Percentiles rank a stretch among this genome's conserved stretches.
phyloP scores from a whole-genome alignment of 2,329 filamentous ascomycete genomes.

The Claviceps sp. region DNA sequence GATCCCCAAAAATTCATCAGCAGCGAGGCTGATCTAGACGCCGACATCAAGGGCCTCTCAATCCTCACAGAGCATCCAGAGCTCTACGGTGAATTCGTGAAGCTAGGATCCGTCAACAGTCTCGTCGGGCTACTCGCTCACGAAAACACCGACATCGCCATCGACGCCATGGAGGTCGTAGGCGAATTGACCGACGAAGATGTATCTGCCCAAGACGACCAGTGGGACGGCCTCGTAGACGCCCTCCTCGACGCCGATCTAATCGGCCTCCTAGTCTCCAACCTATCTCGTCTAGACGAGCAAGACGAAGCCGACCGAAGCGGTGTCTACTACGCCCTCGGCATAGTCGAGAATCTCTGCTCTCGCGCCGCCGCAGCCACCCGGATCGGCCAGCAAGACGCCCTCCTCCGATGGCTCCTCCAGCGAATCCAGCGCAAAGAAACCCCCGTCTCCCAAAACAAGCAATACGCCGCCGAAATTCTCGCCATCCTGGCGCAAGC shows the following conservation, averaged over 20 bases:
- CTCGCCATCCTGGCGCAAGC: constrained; percentile 78
- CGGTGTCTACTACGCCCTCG: constrained; percentile 77
- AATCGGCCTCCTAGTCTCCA: constrained; percentile 59
- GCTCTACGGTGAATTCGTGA: constrained; percentile 68
- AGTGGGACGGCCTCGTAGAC: constrained; percentile 68
- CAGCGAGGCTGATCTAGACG: constrained; percentile 78
- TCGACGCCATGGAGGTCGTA: constrained; percentile 79
- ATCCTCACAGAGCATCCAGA: constrained; percentile 78
- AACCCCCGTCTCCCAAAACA: constrained; percentile 66
- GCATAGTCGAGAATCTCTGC: constrained; percentile 73
- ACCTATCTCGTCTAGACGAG: constrained; percentile 71
- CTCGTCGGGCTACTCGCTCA: constrained; percentile 76
- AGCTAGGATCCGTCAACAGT: constrained; percentile 56
- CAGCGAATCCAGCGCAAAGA: constrained; percentile 58
- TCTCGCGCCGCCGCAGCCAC: constrained; percentile 57
- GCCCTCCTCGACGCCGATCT: constrained; percentile 56
- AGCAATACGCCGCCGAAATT: constrained; percentile 87
- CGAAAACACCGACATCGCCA: constrained; percentile 94
- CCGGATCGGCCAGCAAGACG: constrained; percentile 54
- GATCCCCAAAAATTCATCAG: constrained; percentile 74
- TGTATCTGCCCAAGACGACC: constrained; percentile 62
- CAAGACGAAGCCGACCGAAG: constrained; percentile 55
- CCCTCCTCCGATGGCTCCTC: constrained; percentile 65
- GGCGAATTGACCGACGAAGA: constrained; percentile 90
- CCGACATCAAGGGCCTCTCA: constrained; percentile 73